Evolutionary conservation across 140 eudicot genomes (phyloP).

Genomic region (Senecio squalidus): DNA sequence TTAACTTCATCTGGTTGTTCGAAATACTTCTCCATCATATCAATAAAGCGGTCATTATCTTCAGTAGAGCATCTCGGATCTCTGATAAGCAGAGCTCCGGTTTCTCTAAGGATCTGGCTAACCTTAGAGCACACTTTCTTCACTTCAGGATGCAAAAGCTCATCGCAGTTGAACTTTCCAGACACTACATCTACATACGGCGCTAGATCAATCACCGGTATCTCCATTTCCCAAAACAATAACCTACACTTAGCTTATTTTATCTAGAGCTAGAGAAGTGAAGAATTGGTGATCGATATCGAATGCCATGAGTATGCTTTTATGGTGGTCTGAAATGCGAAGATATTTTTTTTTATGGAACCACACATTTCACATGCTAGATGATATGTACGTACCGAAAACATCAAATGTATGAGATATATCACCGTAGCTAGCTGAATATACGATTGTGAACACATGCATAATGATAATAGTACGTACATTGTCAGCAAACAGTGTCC

Average conservation of each 20-base stretch:
- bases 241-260: not conserved
- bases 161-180: conserved; percentile 28
- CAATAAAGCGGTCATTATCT: conserved; percentile 74
- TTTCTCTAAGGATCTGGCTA: conserved; percentile 62
- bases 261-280: not conserved
- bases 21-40: conserved; percentile 90
- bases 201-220: conserved; percentile 58
- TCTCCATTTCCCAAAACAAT: conserved; percentile 35
- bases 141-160: conserved; percentile 27
- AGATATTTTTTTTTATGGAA: conserved; percentile 12
- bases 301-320: conserved; percentile 12
- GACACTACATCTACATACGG: conserved; percentile 37
- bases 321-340: conserved; percentile 12
- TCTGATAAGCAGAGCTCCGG: conserved; percentile 75
- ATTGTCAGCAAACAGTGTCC: not conserved
- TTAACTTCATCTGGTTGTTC: conserved; percentile 59
- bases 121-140: conserved; percentile 56
- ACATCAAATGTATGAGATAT: no score
- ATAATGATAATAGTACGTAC: not conserved
- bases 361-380: conserved; percentile 20
- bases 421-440: not conserved
- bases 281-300: not conserved
- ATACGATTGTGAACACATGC: not conserved
- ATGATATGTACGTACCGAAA: conserved; percentile 8
- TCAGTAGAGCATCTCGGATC: conserved; percentile 74